Evolutionary conservation across 2,329 filamentous ascomycete species (phyloP).

Genomic region (Exophiala spinifera): DNA sequence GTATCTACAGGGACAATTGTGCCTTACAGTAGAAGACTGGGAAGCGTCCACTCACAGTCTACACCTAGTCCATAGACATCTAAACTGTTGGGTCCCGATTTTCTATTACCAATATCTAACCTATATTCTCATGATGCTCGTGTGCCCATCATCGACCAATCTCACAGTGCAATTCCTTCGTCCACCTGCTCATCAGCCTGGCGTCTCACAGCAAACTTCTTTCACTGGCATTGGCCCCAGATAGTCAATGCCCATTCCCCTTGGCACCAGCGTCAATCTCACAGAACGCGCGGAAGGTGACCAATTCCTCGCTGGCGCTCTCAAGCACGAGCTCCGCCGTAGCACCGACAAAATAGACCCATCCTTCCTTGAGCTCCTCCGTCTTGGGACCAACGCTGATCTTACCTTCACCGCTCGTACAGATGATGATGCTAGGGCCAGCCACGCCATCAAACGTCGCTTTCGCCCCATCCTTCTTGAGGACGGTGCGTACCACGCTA

Average conservation of each 20-base stretch:
- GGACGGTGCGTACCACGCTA: slow-evolving; percentile 74
- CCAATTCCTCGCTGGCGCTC: slow-evolving; percentile 66
- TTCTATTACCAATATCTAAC: not conserved
- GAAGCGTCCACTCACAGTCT: too few relatives aligned
- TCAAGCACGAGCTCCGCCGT: slow-evolving; percentile 80
- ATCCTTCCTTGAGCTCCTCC: slow-evolving; percentile 69
- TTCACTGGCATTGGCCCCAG: not conserved
- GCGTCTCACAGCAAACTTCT: not conserved
- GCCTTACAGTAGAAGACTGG: too few relatives aligned
- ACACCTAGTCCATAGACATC: too few relatives aligned
- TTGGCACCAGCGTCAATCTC: slow-evolving; percentile 61
- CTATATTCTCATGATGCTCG: not conserved
- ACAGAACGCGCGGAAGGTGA: slow-evolving; percentile 91
- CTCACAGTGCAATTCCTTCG: too few relatives aligned
- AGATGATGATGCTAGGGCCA: slow-evolving; percentile 90
- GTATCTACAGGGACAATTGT: too few relatives aligned
- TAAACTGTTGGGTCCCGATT: too few relatives aligned
- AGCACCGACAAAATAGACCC: slow-evolving; percentile 81
- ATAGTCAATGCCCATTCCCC: slow-evolving; percentile 28
- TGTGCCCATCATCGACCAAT: not conserved
- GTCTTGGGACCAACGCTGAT: slow-evolving; percentile 82
- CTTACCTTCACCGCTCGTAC: slow-evolving; percentile 75
- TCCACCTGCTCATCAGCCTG: too few relatives aligned
- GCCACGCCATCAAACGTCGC: slow-evolving; percentile 83
- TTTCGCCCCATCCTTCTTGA: slow-evolving; percentile 70